Evolutionary conservation across 352 stramenopile species (phyloP).

Genomic region (Aphanomyces cochlioides): DNA sequence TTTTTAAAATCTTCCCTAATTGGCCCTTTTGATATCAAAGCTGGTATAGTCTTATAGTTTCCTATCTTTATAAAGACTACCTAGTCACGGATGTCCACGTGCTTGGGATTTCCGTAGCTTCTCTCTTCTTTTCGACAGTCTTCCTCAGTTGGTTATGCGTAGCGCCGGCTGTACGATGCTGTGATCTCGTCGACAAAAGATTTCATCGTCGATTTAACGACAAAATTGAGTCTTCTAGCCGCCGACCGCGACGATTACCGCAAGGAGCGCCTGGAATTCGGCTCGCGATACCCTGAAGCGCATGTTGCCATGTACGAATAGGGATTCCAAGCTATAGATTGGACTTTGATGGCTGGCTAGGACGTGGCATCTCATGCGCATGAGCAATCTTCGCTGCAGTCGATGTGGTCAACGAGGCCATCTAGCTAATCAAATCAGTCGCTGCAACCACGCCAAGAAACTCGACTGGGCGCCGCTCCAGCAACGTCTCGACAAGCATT

Average conservation of each 20-base stretch:
- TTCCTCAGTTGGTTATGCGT: no score
- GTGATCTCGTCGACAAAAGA: slow-evolving; percentile 47
- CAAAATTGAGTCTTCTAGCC: slow-evolving; percentile 47
- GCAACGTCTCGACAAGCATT: slow-evolving; percentile 14
- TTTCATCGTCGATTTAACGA: slow-evolving; percentile 41
- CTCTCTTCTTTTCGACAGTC: no score
- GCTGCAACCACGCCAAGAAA: slow-evolving; percentile 39
- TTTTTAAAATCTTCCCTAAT: slow-evolving; percentile 52
- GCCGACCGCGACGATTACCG: slow-evolving; percentile 66
- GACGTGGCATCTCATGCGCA: slow-evolving; percentile 74
- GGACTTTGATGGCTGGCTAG: slow-evolving; percentile 29
- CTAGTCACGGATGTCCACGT: slow-evolving; percentile 54
- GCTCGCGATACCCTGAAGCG: slow-evolving; percentile 58
- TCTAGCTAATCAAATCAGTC: slow-evolving; percentile 44
- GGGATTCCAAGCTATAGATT: background rate
- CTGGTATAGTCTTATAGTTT: slow-evolving; percentile 11
- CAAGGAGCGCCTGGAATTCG: slow-evolving; percentile 64
- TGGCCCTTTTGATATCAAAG: slow-evolving; percentile 62
- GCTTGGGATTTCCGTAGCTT: slow-evolving; percentile 48
- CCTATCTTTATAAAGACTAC: background rate
- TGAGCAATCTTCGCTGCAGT: slow-evolving; percentile 59
- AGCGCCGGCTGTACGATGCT: slow-evolving; percentile 45
- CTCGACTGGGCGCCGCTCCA: slow-evolving; percentile 16
- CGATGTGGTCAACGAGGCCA: slow-evolving; percentile 57
- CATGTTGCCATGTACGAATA: slow-evolving; percentile 61